Conservation (phyloP, 2,329 filamentous ascomycete species). For the Gremmenia infestans region DNA sequence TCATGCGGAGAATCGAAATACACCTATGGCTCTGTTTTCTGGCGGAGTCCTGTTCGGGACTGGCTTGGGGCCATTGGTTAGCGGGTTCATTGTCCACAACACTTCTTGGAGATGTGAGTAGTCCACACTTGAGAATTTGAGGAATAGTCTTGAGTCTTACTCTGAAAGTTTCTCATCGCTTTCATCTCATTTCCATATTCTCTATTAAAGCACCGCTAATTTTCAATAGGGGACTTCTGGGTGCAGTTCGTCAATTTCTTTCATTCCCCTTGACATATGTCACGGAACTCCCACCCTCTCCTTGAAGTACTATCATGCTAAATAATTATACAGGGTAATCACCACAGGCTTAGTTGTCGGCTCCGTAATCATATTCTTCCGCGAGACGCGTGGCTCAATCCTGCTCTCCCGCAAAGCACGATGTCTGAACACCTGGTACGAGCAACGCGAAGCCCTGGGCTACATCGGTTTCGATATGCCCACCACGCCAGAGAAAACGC, state of each 20-base stretch:
- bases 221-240: conserved; percentile 65
- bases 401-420: conserved; percentile 71
- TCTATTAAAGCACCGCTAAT: not conserved
- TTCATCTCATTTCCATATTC: not conserved
- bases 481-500: conserved; percentile 21
- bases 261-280: too few relatives aligned
- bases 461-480: conserved; percentile 49
- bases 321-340: conserved; percentile 44
- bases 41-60: conserved; percentile 74
- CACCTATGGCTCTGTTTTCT: conserved; percentile 86
- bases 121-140: not conserved
- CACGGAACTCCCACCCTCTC: too few relatives aligned
- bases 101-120: conserved; percentile 60
- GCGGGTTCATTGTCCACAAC: conserved; percentile 62
- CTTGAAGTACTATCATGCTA: too few relatives aligned
- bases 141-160: not conserved
- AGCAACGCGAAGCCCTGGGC: conserved; percentile 54
- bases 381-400: conserved; percentile 78
- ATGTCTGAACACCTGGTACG: conserved; percentile 74
- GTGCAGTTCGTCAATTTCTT: conserved; percentile 46
- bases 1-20: conserved; percentile 72
- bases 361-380: conserved; percentile 64
- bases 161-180: not conserved
- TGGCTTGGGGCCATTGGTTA: conserved; percentile 69
- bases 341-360: conserved; percentile 57